phyloP scores from a whole-genome alignment of 2,329 filamentous ascomycete species.

The Xylaria hypoxylon region DNA sequence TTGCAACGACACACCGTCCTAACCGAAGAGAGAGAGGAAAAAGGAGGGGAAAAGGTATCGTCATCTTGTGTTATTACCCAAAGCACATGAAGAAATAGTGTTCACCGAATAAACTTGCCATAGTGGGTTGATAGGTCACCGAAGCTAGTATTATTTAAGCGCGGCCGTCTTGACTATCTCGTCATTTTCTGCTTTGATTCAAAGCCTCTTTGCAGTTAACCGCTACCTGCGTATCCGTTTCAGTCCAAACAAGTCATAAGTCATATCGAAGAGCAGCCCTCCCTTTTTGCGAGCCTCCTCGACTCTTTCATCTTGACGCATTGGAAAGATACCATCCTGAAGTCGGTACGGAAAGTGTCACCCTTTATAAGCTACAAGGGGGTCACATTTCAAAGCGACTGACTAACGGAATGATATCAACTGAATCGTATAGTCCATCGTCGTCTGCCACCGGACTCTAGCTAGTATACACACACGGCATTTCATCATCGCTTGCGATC shows the following conservation, averaged over 20 bases:
- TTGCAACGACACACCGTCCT: background rate
- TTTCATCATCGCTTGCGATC: conserved; percentile 51
- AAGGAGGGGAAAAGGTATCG: background rate
- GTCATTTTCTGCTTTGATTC: conserved; percentile 28
- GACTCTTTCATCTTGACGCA: conserved; percentile 32
- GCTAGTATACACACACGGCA: conserved; percentile 39
- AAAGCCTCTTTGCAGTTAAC: conserved; percentile 25
- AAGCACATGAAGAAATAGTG: background rate
- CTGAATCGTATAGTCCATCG: conserved; percentile 39
- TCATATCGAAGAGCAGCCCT: conserved; percentile 31
- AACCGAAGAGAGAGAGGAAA: background rate
- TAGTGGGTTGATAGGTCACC: conserved; percentile 23
- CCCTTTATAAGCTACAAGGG: conserved; percentile 28
- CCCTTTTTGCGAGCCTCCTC: conserved; percentile 37
- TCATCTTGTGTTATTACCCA: conserved; percentile 6
- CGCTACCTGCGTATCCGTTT: conserved; percentile 22
- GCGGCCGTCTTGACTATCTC: conserved; percentile 32
- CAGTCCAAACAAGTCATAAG: conserved; percentile 36
- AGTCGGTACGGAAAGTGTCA: conserved; percentile 34
- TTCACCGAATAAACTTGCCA: conserved; percentile 15
- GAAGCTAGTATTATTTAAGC: conserved; percentile 25
- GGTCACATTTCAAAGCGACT: conserved; percentile 32
- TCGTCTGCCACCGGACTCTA: conserved; percentile 36
- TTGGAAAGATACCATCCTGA: conserved; percentile 38
- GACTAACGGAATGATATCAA: conserved; percentile 36